Evolutionary conservation across 371 early-diverging fungal genomes (phyloP).

Genomic region (Lichtheimia corymbifera): DNA sequence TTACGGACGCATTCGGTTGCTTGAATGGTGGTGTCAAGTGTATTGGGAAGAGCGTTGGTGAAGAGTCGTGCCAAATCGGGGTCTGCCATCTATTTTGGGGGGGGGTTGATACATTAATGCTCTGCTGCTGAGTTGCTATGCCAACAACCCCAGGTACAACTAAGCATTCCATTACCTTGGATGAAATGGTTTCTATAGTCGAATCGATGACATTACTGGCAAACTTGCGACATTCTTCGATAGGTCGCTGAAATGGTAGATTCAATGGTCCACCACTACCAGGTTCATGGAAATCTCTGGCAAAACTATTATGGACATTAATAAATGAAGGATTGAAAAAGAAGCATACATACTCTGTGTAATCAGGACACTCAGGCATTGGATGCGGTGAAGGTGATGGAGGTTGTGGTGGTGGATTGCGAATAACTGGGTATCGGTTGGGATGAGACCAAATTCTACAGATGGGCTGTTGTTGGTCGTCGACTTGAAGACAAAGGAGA

Average conservation of each 20-base stretch:
- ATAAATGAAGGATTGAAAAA: not conserved
- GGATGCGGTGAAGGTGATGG: constrained; percentile 1
- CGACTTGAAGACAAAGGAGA: constrained; percentile 7
- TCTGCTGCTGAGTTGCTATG: not conserved
- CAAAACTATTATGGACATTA: constrained; percentile 1
- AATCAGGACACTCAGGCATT: not conserved
- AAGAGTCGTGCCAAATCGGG: constrained; percentile 56
- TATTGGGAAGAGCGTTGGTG: constrained; percentile 57
- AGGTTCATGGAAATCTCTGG: constrained; percentile 33
- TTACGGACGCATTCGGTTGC: constrained; percentile 26
- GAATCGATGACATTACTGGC: constrained; percentile 39
- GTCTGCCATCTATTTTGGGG: constrained; percentile 32
- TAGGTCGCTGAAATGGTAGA: constrained; percentile 46
- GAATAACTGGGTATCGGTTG: not conserved
- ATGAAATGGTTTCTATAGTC: constrained; percentile 37
- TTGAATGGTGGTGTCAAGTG: constrained; percentile 62
- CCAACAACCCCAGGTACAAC: too few relatives aligned
- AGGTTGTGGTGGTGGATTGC: not conserved
- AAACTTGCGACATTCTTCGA: constrained; percentile 43
- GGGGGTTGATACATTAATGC: not conserved
- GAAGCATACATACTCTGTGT: constrained; percentile 5
- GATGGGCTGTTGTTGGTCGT: constrained; percentile 1
- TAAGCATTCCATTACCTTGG: constrained; percentile 22
- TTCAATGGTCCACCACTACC: constrained; percentile 38
- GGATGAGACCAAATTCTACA: not conserved